phyloP scores from a whole-genome alignment of 345 rosid genomes.

The Rubroshorea leprosula region DNA sequence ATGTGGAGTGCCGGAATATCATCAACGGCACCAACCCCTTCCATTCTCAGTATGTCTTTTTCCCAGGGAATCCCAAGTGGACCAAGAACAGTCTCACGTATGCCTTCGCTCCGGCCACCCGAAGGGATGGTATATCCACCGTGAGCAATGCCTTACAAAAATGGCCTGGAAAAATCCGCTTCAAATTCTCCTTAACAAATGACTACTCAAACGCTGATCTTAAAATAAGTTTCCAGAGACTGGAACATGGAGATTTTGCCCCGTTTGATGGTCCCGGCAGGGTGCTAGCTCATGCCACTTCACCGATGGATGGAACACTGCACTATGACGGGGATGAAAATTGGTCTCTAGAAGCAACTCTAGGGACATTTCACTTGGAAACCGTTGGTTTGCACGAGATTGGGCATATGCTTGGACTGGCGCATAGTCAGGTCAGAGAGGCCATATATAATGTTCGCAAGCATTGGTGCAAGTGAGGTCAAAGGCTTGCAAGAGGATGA shows the following conservation, averaged over 20 bases:
- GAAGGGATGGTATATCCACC: not conserved
- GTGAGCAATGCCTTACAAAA: constrained; percentile 20
- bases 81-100: constrained; percentile 26
- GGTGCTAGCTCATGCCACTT: constrained; percentile 22
- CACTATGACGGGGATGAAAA: constrained; percentile 29
- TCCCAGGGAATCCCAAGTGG: constrained; percentile 22
- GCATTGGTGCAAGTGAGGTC: not conserved
- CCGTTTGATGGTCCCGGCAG: constrained; percentile 23
- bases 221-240: constrained; percentile 17
- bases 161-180: constrained; percentile 25
- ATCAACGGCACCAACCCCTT: constrained; percentile 19
- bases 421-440: constrained; percentile 19
- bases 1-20: constrained; percentile 34
- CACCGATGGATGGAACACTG: constrained; percentile 23
- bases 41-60: constrained; percentile 23
- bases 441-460: constrained; percentile 33
- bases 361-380: constrained; percentile 9
- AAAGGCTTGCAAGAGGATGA: constrained; percentile 27
- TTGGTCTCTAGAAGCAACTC: constrained; percentile 10
- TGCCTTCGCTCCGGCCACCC: constrained; percentile 14
- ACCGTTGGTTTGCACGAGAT: constrained; percentile 39
- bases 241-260: constrained; percentile 14
- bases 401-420: constrained; percentile 39
- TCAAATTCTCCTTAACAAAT: constrained; percentile 10
- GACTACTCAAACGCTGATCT: constrained; percentile 14